Evolutionary conservation across 1,284 basidiomycete genomes (phyloP).

Genomic region (Schizophyllum commune): DNA sequence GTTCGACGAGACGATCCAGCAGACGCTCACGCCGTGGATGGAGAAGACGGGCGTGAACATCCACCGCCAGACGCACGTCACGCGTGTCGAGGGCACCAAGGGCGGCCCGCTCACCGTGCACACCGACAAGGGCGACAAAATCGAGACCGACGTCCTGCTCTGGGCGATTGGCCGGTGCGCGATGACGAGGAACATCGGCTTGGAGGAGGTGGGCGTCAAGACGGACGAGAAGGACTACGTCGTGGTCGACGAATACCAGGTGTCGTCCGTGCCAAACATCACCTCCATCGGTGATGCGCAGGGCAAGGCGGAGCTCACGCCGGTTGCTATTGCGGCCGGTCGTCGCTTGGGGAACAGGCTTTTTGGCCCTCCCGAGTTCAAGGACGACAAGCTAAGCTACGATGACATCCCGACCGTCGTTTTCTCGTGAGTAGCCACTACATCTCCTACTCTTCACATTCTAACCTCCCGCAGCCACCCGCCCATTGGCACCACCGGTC

Average conservation of each 20-base stretch:
- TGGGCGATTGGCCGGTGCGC: constrained; percentile 95
- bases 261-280: constrained; percentile 66
- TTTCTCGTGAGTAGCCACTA: constrained; percentile 68
- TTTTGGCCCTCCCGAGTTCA: constrained; percentile 81
- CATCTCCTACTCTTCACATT: constrained; percentile 1
- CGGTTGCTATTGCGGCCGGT: constrained; percentile 98
- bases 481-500: constrained; percentile 85
- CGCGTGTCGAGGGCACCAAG: constrained; percentile 69
- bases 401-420: constrained; percentile 91
- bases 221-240: constrained; percentile 76
- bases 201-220: constrained; percentile 76
- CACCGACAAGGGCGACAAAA: constrained; percentile 61
- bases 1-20: constrained; percentile 86
- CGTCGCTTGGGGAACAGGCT: constrained; percentile 84
- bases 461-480: constrained; percentile 58
- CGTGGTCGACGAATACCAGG: constrained; percentile 88
- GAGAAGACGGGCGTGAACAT: constrained; percentile 85
- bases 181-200: constrained; percentile 72
- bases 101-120: constrained; percentile 63
- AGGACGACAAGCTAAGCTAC: constrained; percentile 85
- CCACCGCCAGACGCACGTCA: constrained; percentile 74
- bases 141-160: constrained; percentile 84
- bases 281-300: constrained; percentile 89
- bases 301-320: constrained; percentile 89
- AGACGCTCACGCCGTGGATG: constrained; percentile 92